Base-by-base conservation (phyloP, 139 green algal species). In the Mychonastes homosphaera region DNA sequence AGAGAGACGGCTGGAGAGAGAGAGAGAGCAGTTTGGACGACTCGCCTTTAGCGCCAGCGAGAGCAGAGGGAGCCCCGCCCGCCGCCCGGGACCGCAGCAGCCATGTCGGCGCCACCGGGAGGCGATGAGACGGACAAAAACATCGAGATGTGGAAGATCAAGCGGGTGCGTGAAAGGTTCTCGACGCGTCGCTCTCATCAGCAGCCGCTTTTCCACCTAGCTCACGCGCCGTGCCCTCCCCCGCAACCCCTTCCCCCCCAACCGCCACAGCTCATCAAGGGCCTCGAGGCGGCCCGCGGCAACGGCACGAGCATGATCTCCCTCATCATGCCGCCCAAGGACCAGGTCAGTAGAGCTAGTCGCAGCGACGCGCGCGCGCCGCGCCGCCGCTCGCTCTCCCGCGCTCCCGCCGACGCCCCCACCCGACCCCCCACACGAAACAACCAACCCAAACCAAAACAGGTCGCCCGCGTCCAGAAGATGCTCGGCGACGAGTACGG, bases 221-320 rank as follows among this genome's bases (percentile, higher is more conserved):
- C 47, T 9, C 10, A 6, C 24, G 29, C 4, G 8, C 16, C 13
- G 29, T 23, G 28, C 32, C 18, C 28, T 4, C 27, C 36, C 9
- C 4, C 21, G 8, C n/a, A 21, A 21, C 4, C n/a, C 12, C 48
- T 32, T 23, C 48, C 7, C 18, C 5, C 34, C 4, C 9, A 21
- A 6, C 32, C 23, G 13, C 7, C 5, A 3, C 78, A 95, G 85
- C 54, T 95, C 2, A 95, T 95, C 53, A 95, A 95, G 62, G 84
- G 66, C 12, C 66, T 95, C 53, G 79, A 94, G 62, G 68, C 69
- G 33, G 86, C 88, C 0, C 58, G 80, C 18, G 88, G 92, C 30
- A 97, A 97, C 69, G 92, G 92, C n/a, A 99, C 92, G 16, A 95
- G 82, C 52, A 99, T 99, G 92, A 99, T 99, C 63, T 91, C 77